phyloP scores from a whole-genome alignment of 148 eudicot species.

The Oxyria digyna region DNA sequence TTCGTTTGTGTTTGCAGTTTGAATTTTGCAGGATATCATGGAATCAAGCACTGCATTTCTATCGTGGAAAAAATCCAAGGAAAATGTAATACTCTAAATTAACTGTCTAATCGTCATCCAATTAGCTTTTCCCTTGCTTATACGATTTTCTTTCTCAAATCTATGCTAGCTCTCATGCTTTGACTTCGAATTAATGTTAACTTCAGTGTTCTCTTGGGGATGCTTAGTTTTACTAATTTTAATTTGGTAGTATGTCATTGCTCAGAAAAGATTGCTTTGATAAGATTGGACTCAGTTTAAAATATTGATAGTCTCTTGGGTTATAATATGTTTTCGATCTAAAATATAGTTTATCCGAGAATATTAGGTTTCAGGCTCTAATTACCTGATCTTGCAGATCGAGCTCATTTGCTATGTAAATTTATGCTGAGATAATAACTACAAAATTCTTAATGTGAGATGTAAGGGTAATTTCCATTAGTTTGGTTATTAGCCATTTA shows the following conservation, averaged over 20 bases:
- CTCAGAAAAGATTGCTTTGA: background rate
- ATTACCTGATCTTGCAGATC: too few species aligned
- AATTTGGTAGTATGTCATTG: background rate
- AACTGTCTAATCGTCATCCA: background rate
- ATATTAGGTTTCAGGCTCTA: too few species aligned
- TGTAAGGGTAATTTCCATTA: too few species aligned
- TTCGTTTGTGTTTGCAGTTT: background rate
- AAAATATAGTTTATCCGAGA: too few species aligned
- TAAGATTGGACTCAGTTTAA: background rate
- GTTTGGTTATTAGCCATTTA: too few species aligned
- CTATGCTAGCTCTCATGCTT: too few species aligned
- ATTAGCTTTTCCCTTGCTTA: background rate
- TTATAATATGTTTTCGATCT: too few species aligned
- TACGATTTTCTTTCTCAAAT: background rate
- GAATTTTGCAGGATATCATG: background rate
- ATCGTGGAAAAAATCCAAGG: background rate
- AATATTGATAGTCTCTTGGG: background rate
- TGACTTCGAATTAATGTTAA: too few species aligned
- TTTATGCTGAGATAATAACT: too few species aligned
- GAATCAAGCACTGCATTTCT: background rate
- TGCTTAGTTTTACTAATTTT: background rate
- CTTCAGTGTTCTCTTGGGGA: too few species aligned
- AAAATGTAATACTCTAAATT: background rate
- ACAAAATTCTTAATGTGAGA: too few species aligned
- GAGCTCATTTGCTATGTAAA: too few species aligned